Evolutionary conservation across 805 yeast species (phyloP).

Genomic region (Schizosaccharomyces octosporus): DNA sequence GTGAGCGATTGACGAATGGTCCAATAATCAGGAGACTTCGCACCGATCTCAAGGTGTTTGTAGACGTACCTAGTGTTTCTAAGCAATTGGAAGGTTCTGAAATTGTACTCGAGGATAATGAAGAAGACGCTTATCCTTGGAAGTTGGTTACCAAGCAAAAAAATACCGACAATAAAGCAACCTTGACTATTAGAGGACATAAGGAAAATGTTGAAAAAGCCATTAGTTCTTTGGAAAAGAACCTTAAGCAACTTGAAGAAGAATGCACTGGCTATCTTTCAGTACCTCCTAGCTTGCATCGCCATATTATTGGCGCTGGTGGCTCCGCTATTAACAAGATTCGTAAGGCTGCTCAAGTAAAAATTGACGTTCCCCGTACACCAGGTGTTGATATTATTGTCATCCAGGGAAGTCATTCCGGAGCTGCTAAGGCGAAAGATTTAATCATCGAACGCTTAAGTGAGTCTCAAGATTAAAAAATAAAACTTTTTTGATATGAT

Average conservation of each 20-base stretch:
- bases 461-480: not conserved
- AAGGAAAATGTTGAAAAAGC: conserved; percentile 14
- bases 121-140: not conserved
- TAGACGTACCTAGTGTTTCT: not conserved
- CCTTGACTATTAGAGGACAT: not conserved
- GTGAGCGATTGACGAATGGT: not conserved
- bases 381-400: conserved; percentile 26
- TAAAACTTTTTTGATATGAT: not conserved
- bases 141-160: not conserved
- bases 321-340: conserved; percentile 42
- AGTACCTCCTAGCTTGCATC: conserved; percentile 26
- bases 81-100: not conserved
- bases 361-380: conserved; percentile 38
- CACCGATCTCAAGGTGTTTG: not conserved
- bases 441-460: not conserved
- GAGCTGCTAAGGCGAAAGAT: conserved; percentile 23
- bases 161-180: not conserved
- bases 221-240: conserved; percentile 23
- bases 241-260: conserved; percentile 25
- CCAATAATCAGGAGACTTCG: not conserved
- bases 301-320: conserved; percentile 49
- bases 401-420: conserved; percentile 34
- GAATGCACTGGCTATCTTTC: conserved; percentile 37
- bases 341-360: conserved; percentile 32
- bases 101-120: not conserved